Percentiles rank a stretch among this genome's conserved stretches.
These are phyloP conservation scores for Auriscalpium vulgare DNA, from an alignment of 768 basidiomycete species.

Conservation along the genomic window DNA sequence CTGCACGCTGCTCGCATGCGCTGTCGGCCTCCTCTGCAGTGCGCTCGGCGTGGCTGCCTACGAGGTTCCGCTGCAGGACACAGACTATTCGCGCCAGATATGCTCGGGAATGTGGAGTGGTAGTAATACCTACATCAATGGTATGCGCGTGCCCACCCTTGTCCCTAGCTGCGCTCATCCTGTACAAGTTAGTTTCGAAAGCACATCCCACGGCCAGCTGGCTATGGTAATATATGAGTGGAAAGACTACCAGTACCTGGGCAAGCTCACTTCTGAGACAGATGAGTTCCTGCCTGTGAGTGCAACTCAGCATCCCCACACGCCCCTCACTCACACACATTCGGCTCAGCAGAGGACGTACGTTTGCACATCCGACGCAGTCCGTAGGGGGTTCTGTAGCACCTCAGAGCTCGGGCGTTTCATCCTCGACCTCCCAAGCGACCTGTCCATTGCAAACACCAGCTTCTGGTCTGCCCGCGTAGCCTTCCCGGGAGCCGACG, in stretches of 20 bases:
- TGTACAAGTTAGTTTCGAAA: constrained; percentile 65
- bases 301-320: constrained; percentile 8
- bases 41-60: constrained; percentile 33
- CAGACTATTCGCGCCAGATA: constrained; percentile 80
- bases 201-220: constrained; percentile 73
- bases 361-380: constrained; percentile 81
- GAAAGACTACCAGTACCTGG: constrained; percentile 79
- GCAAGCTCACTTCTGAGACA: constrained; percentile 49
- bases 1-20: constrained; percentile 8
- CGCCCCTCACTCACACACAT: constrained; percentile 9
- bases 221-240: constrained; percentile 97
- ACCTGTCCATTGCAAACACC: constrained; percentile 57
- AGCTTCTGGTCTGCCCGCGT: constrained; percentile 86
- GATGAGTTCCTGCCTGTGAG: constrained; percentile 62
- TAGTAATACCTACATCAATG: constrained; percentile 72
- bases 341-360: constrained; percentile 72
- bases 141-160: constrained; percentile 31
- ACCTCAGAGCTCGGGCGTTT: constrained; percentile 75
- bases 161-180: constrained; percentile 15
- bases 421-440: constrained; percentile 69
- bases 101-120: constrained; percentile 95
- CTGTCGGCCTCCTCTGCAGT: constrained; percentile 15
- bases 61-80: constrained; percentile 60
- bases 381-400: constrained; percentile 64
- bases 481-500: constrained; percentile 37